Percentiles rank a stretch among this genome's conserved stretches.
phyloP scores from a whole-genome alignment of 805 yeast species.

The Maudiozyma barnettii region DNA sequence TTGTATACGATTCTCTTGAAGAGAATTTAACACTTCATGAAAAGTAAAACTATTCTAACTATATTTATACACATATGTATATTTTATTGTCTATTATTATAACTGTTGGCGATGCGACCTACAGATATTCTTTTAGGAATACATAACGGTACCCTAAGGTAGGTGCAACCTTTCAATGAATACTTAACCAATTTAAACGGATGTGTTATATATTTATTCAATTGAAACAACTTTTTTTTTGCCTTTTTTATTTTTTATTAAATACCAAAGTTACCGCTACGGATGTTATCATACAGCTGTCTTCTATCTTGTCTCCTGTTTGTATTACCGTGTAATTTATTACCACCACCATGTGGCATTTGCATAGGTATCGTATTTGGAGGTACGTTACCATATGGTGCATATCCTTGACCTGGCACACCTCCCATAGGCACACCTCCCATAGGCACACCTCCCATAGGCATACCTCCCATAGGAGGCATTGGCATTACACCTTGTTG shows the following conservation, averaged over 20 bases:
- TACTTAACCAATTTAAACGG: too few relatives aligned
- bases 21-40: too few relatives aligned
- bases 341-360: conserved; percentile 24
- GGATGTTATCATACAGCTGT: conserved; percentile 52
- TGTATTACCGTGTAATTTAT: conserved; percentile 37
- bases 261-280: conserved; percentile 62
- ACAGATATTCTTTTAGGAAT: too few relatives aligned
- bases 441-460: background rate
- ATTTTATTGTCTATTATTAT: too few relatives aligned
- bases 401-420: conserved; percentile 1
- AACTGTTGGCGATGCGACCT: too few relatives aligned
- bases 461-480: background rate
- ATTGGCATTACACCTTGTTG: background rate
- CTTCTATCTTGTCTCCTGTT: conserved; percentile 40
- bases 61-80: too few relatives aligned
- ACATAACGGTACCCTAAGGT: too few relatives aligned
- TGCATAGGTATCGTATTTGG: conserved; percentile 7
- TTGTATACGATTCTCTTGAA: too few relatives aligned
- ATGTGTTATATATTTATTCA: too few relatives aligned
- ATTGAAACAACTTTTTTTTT: too few relatives aligned
- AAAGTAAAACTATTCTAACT: too few relatives aligned
- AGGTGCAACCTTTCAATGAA: too few relatives aligned
- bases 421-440: background rate
- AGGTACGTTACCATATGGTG: conserved; percentile 5
- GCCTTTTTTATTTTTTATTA: conserved; percentile 17